phyloP scores from a whole-genome alignment of 805 yeast genomes.

The Ogataea methanolica region DNA sequence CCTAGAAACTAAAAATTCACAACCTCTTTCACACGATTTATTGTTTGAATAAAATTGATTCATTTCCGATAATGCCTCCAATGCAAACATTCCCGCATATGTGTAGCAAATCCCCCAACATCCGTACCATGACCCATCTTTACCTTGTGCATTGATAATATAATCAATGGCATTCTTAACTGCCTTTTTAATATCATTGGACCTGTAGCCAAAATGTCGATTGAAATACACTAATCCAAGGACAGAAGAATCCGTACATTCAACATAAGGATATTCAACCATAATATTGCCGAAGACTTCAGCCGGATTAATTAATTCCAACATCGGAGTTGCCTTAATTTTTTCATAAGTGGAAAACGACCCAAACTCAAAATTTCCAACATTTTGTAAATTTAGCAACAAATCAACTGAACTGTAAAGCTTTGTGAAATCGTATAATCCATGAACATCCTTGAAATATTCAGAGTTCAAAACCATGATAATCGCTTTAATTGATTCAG shows the following conservation, averaged over 20 bases:
- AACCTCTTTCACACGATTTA: conserved; percentile 62
- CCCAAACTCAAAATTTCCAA: conserved; percentile 76
- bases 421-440: conserved; percentile 42
- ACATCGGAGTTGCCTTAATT: conserved; percentile 70
- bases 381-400: conserved; percentile 70
- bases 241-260: conserved; percentile 94
- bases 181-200: conserved; percentile 60
- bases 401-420: conserved; percentile 73
- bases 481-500: conserved; percentile 91
- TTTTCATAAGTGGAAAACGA: conserved; percentile 90
- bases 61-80: conserved; percentile 80
- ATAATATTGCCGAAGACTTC: conserved; percentile 97
- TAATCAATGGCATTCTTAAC: conserved; percentile 71
- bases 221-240: conserved; percentile 80
- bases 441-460: conserved; percentile 37
- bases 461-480: conserved; percentile 79
- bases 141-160: conserved; percentile 60
- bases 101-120: conserved; percentile 97
- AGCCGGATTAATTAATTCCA: conserved; percentile 88
- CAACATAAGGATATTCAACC: conserved; percentile 98
- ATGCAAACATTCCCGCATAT: conserved; percentile 96
- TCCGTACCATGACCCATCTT: conserved; percentile 97
- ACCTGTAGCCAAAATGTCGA: conserved; percentile 58
- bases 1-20: conserved; percentile 73
- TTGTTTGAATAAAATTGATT: conserved; percentile 61